These are phyloP conservation scores for Candida tetrigidarum DNA, from an alignment of 1,139 yeast species.

Conservation along the genomic window DNA sequence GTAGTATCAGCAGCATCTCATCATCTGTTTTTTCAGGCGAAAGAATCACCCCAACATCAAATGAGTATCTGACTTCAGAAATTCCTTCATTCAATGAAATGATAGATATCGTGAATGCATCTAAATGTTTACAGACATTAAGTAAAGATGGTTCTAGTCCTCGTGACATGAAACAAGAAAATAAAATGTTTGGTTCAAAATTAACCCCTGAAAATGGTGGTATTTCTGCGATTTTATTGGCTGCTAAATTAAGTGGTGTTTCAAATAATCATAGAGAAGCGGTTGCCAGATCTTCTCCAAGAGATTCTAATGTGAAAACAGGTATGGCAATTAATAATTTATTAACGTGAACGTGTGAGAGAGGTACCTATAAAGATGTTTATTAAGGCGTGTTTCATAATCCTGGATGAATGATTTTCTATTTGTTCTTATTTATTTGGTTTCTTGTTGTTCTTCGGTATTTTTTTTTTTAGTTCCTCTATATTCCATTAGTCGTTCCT, in stretches of 20 bases:
- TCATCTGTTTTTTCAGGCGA: constrained; percentile 13
- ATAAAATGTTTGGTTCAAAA: neutral
- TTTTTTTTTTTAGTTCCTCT: neutral
- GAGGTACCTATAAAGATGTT: too few species aligned
- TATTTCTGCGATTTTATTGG: constrained; percentile 30
- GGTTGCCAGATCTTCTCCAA: constrained; percentile 1
- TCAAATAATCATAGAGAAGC: constrained; percentile 3
- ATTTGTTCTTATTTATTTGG: neutral
- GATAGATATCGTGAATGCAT: constrained; percentile 44
- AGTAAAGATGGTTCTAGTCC: constrained; percentile 9
- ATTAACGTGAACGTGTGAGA: constrained; percentile 21
- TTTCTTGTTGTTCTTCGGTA: neutral
- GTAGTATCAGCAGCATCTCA: constrained; percentile 10
- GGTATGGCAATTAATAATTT: constrained; percentile 35
- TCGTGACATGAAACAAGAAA: neutral
- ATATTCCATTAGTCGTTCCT: constrained; percentile 1
- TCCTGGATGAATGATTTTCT: neutral
- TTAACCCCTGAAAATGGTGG: constrained; percentile 19
- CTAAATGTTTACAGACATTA: constrained; percentile 42
- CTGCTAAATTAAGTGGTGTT: constrained; percentile 25
- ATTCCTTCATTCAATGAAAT: constrained; percentile 23
- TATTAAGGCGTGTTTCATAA: too few species aligned
- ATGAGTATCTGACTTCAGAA: constrained; percentile 3
- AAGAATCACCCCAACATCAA: constrained; percentile 6
- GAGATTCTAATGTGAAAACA: constrained; percentile 15